Percentiles rank a stretch among this genome's conserved stretches.
These are phyloP conservation scores for Gracilariopsis chorda DNA, from an alignment of 23 red algal species.

Conservation along the genomic window DNA sequence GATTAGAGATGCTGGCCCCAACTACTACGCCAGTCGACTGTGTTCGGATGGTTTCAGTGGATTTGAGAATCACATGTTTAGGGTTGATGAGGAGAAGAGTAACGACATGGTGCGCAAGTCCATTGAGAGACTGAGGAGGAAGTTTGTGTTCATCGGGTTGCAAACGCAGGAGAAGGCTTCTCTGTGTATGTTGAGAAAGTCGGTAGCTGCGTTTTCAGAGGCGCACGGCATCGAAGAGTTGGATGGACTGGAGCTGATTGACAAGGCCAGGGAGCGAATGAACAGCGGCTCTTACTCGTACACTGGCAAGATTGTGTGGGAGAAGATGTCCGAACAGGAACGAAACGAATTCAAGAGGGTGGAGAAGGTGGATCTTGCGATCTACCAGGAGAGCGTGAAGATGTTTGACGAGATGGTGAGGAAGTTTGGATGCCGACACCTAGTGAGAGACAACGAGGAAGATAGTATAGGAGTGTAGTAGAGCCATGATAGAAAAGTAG, in stretches of 20 bases:
- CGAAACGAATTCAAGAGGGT: slow-evolving; percentile 29
- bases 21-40: slow-evolving; percentile 42
- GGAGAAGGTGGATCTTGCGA: slow-evolving; percentile 44
- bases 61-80: neutral
- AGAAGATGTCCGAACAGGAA: slow-evolving; percentile 29
- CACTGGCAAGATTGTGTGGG: slow-evolving; percentile 21
- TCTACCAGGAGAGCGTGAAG: slow-evolving; percentile 42
- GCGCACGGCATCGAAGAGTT: slow-evolving; percentile 33
- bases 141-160: slow-evolving; percentile 50
- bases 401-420: slow-evolving; percentile 54
- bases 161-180: slow-evolving; percentile 45
- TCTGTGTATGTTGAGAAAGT: slow-evolving; percentile 48
- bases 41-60: slow-evolving; percentile 34
- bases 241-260: slow-evolving; percentile 20
- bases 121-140: neutral
- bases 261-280: neutral
- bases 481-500: too few species aligned
- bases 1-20: slow-evolving; percentile 19
- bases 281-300: slow-evolving; percentile 42
- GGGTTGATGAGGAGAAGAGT: neutral
- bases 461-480: slow-evolving; percentile 33
- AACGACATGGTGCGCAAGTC: slow-evolving; percentile 20
- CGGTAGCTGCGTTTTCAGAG: slow-evolving; percentile 2
- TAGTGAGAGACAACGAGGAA: slow-evolving; percentile 24
- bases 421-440: slow-evolving; percentile 27